phyloP scores from a whole-genome alignment of 106 monocot genomes.

The Narthecium ossifragum region DNA sequence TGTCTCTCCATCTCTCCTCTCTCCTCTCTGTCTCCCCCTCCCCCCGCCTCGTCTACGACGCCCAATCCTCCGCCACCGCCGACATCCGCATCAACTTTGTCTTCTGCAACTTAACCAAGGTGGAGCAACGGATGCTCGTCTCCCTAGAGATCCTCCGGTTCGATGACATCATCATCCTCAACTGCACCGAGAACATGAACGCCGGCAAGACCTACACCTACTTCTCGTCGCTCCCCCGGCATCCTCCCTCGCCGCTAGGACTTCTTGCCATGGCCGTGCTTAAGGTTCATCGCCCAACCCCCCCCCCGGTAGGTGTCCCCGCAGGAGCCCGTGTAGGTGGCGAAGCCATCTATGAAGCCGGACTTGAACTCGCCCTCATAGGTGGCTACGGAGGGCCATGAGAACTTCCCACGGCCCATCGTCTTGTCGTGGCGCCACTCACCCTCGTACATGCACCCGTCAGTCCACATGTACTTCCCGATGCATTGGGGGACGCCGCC shows the following conservation, averaged over 20 bases:
- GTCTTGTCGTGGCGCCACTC: slow-evolving; percentile 65
- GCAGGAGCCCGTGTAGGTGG: slow-evolving; percentile 49
- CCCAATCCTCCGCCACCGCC: too few species aligned
- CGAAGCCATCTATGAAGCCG: slow-evolving; percentile 62
- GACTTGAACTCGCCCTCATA: slow-evolving; percentile 55
- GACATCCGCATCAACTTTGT: too few species aligned
- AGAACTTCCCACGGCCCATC: slow-evolving; percentile 60
- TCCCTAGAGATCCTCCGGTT: too few species aligned
- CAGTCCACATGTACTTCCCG: slow-evolving; percentile 64
- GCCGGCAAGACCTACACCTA: too few species aligned
- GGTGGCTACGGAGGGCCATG: slow-evolving; percentile 67
- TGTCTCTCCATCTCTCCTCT: too few species aligned
- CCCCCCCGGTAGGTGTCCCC: slow-evolving; percentile 61
- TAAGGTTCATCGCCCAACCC: slow-evolving; percentile 41
- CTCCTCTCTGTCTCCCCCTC: too few species aligned
- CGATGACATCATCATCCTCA: too few species aligned
- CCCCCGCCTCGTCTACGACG: too few species aligned
- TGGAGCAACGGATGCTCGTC: too few species aligned
- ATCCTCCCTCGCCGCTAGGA: slow-evolving; percentile 57
- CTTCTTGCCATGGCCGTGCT: slow-evolving; percentile 58
- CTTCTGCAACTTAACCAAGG: too few species aligned
- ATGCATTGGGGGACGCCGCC: slow-evolving; percentile 38
- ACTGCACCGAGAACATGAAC: too few species aligned
- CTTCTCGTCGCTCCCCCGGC: slow-evolving; percentile 56
- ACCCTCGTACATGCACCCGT: slow-evolving; percentile 75